Conservation (phyloP, 177 flowering plant species). For the Telopea speciosissima region DNA sequence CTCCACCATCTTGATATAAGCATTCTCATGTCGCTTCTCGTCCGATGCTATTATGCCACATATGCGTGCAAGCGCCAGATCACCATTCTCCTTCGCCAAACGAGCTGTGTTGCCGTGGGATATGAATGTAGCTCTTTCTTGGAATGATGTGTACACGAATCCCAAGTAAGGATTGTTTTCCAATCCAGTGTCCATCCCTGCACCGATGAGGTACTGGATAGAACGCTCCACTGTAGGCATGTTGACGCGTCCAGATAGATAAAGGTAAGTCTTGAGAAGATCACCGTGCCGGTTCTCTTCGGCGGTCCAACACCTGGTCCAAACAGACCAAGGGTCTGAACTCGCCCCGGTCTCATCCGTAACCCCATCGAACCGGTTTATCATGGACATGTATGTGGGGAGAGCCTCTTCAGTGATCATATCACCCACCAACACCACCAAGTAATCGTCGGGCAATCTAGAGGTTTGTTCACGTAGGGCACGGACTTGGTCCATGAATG, state of each 20-base stretch:
- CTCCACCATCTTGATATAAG: slow-evolving; percentile 41
- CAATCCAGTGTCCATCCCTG: too few relatives aligned
- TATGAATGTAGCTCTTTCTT: too few relatives aligned
- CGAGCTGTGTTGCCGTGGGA: slow-evolving; percentile 9
- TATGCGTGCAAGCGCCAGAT: slow-evolving; percentile 39
- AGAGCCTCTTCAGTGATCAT: slow-evolving; percentile 48
- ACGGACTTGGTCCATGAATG: slow-evolving; percentile 7
- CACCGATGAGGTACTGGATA: slow-evolving; percentile 35
- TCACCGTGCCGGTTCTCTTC: slow-evolving; percentile 50
- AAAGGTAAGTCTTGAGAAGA: slow-evolving; percentile 35
- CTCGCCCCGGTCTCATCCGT: slow-evolving; percentile 41
- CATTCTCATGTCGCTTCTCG: background rate
- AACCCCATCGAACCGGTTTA: slow-evolving; percentile 39
- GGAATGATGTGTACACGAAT: too few relatives aligned
- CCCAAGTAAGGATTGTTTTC: too few relatives aligned
- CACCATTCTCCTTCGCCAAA: slow-evolving; percentile 36
- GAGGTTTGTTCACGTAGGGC: slow-evolving; percentile 29
- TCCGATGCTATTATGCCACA: slow-evolving; percentile 24
- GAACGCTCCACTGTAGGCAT: slow-evolving; percentile 37
- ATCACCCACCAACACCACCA: slow-evolving; percentile 38
- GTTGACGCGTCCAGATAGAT: too few relatives aligned
- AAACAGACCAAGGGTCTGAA: slow-evolving; percentile 37
- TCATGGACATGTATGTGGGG: slow-evolving; percentile 41
- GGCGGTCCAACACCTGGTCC: slow-evolving; percentile 48
- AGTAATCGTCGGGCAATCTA: slow-evolving; percentile 6